Base-by-base conservation (phyloP, 495 filamentous ascomycete genomes). In the Zalerion maritima region DNA sequence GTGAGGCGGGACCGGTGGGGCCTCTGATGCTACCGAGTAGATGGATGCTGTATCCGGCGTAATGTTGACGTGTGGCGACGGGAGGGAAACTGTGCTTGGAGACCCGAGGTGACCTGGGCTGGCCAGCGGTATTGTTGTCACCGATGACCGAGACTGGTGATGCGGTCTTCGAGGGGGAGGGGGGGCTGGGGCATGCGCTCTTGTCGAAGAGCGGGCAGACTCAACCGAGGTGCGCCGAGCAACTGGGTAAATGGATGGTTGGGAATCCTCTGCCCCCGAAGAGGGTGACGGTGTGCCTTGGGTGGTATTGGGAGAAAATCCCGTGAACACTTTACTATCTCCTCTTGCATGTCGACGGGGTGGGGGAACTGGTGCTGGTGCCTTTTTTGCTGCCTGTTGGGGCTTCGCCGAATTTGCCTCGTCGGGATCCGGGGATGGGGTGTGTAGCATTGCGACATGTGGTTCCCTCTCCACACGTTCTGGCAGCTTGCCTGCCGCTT, bases 321-420 rank as follows among this genome's bases (percentile, higher is more conserved):
- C 31, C 3, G 35, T 40, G 1, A 29, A 43, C 3, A 41, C 34
- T 35, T 40, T 55, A 34, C 49, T 56, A 23, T 64, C 56, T 14
- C 41, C 49, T 18, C 54, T 48, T 6, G 45, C 47, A 21, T 67
- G 59, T 0, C 45, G 38, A 20, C 60, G 51, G 4, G 64, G 52
- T 16, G 62, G 58, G 3, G 67, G 64, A 5, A 63, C 61, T 6
- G 64, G 63, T 4, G 48, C 49, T 1, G 64, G 57, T 32, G 58
- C 62, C 13, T 44, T 55, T 10, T 37, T 34, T 21, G 33, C 39
- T 34, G 49, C 21, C 33, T 53, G 43, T 19, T 51, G 55, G 5
- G 41, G 41, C 28, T 42, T 54, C 8, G 47, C 45, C 4, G 51
- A 43, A 12, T 41, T 47, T 50, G 49, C 5, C 43, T 43, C 6